Evolutionary conservation across 495 filamentous ascomycete genomes (phyloP).

Genomic region (Articulospora tetracladia): DNA sequence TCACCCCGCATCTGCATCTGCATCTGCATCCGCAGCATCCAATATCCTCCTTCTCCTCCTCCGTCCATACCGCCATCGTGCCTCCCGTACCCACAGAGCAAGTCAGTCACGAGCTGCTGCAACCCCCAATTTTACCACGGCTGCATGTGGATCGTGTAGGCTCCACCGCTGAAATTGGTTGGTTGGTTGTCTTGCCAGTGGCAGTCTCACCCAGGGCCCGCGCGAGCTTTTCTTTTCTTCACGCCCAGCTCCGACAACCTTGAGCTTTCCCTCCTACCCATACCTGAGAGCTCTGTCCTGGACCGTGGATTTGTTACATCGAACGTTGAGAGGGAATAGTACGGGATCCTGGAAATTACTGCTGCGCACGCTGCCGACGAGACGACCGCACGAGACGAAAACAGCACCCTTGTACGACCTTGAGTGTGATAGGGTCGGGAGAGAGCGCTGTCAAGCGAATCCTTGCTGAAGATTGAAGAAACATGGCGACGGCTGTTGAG

Average conservation of each 20-base stretch:
- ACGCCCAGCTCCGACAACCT: background rate
- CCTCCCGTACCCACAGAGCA: background rate
- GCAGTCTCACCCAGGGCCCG: background rate
- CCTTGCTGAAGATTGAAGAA: background rate
- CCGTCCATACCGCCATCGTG: too few species aligned
- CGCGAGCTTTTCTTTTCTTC: background rate
- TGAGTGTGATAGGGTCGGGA: background rate
- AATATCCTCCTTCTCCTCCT: background rate
- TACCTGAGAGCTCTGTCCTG: background rate
- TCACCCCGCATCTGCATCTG: too few species aligned
- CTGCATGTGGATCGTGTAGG: background rate
- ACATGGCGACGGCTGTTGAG: background rate
- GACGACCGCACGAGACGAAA: background rate
- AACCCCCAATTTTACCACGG: background rate
- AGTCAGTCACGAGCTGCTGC: background rate
- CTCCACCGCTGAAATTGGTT: background rate
- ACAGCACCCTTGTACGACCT: background rate
- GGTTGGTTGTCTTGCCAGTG: constrained; percentile 4
- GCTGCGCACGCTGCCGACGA: background rate
- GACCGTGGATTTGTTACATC: background rate
- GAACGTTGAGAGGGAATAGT: background rate
- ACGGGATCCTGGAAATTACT: background rate
- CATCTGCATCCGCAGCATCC: background rate
- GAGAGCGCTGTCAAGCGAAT: background rate
- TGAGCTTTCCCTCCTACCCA: background rate